Evolutionary conservation across 169 alveolate genomes (phyloP), one percentile per base, ranked within the genome.

Genomic region (Eimeria falciformis): DNA sequence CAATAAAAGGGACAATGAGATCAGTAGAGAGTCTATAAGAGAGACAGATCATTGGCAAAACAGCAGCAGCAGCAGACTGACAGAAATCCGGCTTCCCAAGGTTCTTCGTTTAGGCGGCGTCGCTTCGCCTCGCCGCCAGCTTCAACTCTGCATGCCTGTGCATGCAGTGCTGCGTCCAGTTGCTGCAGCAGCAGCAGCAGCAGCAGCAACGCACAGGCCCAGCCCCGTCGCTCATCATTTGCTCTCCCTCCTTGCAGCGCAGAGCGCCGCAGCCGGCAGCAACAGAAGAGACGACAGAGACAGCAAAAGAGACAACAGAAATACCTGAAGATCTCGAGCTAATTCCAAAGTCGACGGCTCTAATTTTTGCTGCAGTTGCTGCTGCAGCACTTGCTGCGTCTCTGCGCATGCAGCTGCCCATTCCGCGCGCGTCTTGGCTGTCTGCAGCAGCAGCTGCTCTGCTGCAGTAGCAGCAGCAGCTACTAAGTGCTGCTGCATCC

Each of bases 51-150:
- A 18, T 40, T 58, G 62, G 33, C 0, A 18, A 18, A 33, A 40
- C 9, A 73, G n/a, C 12, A 29, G 11, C 83, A 40, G 56, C 62
- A 18, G 27, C 25, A 40, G 83, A 81, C 89, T 50, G 50, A 81
- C 89, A 81, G 37, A 25, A 81, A 81, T n/a, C 75, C 73, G 23
- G 89, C 50, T 55, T 81, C 89, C 89, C 89, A 81, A n/a, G 89
- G 47, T 12, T 81, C 89, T 65, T 66, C 33, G 65, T 75, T 81
- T n/a, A 81, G 73, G 29, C 89, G 89, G 3, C 43, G 89, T 21
- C 89, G 89, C 55, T 81, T 81, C 56, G 89, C 77, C 71, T 50
- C 89, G 55, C 75, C 89, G 21, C 58, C 89, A 43, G 68, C 56
- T 75, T 81, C 89, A 33, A 45, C 73, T 65, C 73, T 33, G 89